phyloP scores from a whole-genome alignment of 1,284 basidiomycete genomes.

The Hypsizygus ulmarius region DNA sequence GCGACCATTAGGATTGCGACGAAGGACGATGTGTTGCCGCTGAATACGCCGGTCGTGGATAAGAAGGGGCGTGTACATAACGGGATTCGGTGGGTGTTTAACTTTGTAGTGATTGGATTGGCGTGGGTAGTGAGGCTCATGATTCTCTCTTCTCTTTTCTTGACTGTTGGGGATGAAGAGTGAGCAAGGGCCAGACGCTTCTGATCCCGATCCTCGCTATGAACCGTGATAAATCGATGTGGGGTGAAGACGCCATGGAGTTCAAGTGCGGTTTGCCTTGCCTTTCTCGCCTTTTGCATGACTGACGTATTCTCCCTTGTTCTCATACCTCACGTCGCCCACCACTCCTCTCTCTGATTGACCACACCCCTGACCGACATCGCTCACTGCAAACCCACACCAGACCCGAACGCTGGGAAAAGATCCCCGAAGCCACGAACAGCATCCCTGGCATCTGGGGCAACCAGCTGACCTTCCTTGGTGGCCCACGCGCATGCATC shows the following conservation, averaged over 20 bases:
- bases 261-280: conserved; percentile 23
- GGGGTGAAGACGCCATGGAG: conserved; percentile 52
- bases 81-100: conserved; percentile 38
- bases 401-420: conserved; percentile 61
- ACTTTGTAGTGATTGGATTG: not conserved
- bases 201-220: conserved; percentile 47
- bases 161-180: conserved; percentile 14
- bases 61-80: conserved; percentile 35
- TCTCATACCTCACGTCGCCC: too few species aligned
- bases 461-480: conserved; percentile 59
- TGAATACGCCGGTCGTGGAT: conserved; percentile 42
- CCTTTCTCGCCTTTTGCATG: not conserved
- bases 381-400: too few species aligned
- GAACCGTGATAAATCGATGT: conserved; percentile 46
- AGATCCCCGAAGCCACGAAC: conserved; percentile 40
- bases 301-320: too few species aligned
- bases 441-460: conserved; percentile 58
- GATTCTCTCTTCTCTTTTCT: too few species aligned
- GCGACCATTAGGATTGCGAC: conserved; percentile 47
- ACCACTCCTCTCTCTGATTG: too few species aligned
- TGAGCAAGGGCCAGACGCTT: conserved; percentile 44
- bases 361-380: too few species aligned
- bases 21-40: conserved; percentile 59
- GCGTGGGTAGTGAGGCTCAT: too few species aligned
- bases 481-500: conserved; percentile 61